A percentile compares a stretch with the other conserved stretches of the same genome.
These are phyloP conservation scores for Cryphonectria carpinicola DNA, from an alignment of 2,329 filamentous ascomycete genomes.

Conservation along the genomic window DNA sequence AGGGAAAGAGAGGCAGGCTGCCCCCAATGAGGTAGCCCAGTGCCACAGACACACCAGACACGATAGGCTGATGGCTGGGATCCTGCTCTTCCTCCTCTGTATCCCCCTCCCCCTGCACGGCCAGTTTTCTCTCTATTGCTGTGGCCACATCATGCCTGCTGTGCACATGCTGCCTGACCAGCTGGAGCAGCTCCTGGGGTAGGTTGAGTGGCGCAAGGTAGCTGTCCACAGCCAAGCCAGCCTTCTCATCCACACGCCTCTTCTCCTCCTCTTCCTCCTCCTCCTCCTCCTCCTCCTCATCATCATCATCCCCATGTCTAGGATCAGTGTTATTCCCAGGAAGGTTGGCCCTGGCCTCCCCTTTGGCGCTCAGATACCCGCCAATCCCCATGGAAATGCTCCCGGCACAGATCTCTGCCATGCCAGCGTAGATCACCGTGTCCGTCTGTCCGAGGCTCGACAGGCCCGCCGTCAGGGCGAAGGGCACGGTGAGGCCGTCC, in stretches of 20 bases:
- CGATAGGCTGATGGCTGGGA: slow-evolving; percentile 30
- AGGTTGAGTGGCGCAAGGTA: slow-evolving; percentile 33
- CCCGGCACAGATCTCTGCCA: slow-evolving; percentile 72
- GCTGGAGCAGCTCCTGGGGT: slow-evolving; percentile 30
- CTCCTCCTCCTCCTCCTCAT: slow-evolving; percentile 34
- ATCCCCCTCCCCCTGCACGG: background rate
- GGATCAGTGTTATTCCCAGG: slow-evolving; percentile 1
- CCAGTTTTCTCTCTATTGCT: slow-evolving; percentile 10
- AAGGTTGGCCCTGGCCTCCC: slow-evolving; percentile 26
- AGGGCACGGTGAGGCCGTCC: slow-evolving; percentile 75
- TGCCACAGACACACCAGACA: slow-evolving; percentile 36
- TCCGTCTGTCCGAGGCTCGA: slow-evolving; percentile 62
- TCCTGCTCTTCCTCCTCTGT: slow-evolving; percentile 11
- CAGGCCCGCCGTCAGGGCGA: slow-evolving; percentile 73
- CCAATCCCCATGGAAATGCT: slow-evolving; percentile 76
- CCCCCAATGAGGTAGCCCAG: slow-evolving; percentile 38
- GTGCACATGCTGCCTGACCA: slow-evolving; percentile 29
- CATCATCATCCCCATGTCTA: slow-evolving; percentile 38
- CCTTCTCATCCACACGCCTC: background rate
- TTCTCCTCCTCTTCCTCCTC: slow-evolving; percentile 31
- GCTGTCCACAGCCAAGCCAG: slow-evolving; percentile 5
- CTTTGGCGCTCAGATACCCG: slow-evolving; percentile 66
- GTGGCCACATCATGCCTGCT: slow-evolving; percentile 17
- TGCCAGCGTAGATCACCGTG: slow-evolving; percentile 68
- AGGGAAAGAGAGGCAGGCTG: slow-evolving; percentile 38